Evolutionary conservation across 2,329 filamentous ascomycete species (phyloP), one percentile per base, ranked within the genome.

Genomic region (Tetracladium maxilliforme): DNA sequence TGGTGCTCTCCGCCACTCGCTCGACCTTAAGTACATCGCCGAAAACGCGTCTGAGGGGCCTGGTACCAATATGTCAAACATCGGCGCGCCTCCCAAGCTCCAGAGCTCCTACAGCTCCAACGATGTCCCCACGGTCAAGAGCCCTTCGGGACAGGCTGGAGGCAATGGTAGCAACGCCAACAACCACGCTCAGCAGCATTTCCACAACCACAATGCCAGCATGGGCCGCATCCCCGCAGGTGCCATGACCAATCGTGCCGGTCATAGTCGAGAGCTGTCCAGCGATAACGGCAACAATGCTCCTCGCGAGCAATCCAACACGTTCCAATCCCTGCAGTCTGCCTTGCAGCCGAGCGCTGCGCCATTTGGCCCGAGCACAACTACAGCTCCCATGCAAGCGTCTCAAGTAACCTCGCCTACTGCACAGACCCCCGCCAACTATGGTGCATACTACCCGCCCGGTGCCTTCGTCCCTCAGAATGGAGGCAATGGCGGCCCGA

Each of bases 91-190:
- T 18, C 71, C 76, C 16, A 83, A 81, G 56, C 52, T 93, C 30
- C 80, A 86, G 51, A 75, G 79, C 22, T 94, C 87, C 0, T 94
- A 81, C 55, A 94, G 90, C 7, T 73, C 82, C 27, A 90, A 79
- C 48, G 86, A 95, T 42, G 64, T 94, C 12, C 80, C 84, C 5
- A 92, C 84, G 6, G 60, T 84, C 42, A 92, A 90, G 64, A 35
- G 36, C 14, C 28, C 54, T 8, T 51, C 55, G n/a, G n/a, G n/a
- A n/a, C n/a, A n/a, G 8, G 19, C 26, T 14, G 19, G n/a, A 9
- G 14, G 13, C n/a, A 29, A 36, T 16, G 40, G 35, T 16, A 38
- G 25, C n/a, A 41, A 42, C 14, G 35, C 43, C 26, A 79, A 80
- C 44, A 71, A 58, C 5, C 63, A 70, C 33, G 58, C 62, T 25